These are phyloP conservation scores for Cordia subcordata DNA, from an alignment of 257 asterid species.

Conservation along the genomic window DNA sequence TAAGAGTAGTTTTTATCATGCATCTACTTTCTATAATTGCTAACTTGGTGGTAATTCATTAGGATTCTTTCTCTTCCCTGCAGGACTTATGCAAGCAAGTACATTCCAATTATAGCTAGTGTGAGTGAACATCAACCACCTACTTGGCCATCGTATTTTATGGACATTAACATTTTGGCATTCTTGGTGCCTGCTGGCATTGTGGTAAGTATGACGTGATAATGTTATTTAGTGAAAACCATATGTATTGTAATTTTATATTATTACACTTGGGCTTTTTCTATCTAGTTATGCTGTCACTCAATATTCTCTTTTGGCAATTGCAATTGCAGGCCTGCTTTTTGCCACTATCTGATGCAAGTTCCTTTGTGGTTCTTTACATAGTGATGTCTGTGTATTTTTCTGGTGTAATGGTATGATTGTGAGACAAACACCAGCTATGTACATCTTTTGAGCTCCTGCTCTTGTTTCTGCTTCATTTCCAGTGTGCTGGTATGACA, in stretches of 20 bases:
- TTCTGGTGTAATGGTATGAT: slow-evolving; percentile 96
- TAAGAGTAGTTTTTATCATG: too few species aligned
- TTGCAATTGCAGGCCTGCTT: slow-evolving; percentile 80
- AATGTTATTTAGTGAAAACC: slow-evolving; percentile 1
- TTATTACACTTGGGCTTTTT: background rate
- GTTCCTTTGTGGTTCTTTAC: slow-evolving; percentile 90
- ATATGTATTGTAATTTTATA: slow-evolving; percentile 1
- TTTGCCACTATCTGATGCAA: slow-evolving; percentile 93
- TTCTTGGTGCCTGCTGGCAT: slow-evolving; percentile 99
- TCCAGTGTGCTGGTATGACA: slow-evolving; percentile 27
- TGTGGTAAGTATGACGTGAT: slow-evolving; percentile 52
- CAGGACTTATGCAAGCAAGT: slow-evolving; percentile 99
- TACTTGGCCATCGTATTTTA: slow-evolving; percentile 99
- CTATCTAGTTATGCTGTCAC: background rate
- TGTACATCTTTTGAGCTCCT: slow-evolving; percentile 3
- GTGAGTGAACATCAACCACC: slow-evolving; percentile 99
- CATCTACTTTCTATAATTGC: background rate
- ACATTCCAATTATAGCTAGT: slow-evolving; percentile 97
- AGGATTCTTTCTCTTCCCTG: slow-evolving; percentile 1
- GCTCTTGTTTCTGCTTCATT: background rate
- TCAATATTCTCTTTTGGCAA: slow-evolving; percentile 5
- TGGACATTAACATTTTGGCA: slow-evolving; percentile 96
- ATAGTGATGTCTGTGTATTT: slow-evolving; percentile 94
- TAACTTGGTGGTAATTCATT: background rate
- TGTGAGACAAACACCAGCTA: slow-evolving; percentile 1